A percentile compares a stretch with the other conserved stretches of the same genome.
These are phyloP conservation scores for Paracamarosporium sp. DNA, from an alignment of 2,329 filamentous ascomycete genomes.

Conservation along the genomic window DNA sequence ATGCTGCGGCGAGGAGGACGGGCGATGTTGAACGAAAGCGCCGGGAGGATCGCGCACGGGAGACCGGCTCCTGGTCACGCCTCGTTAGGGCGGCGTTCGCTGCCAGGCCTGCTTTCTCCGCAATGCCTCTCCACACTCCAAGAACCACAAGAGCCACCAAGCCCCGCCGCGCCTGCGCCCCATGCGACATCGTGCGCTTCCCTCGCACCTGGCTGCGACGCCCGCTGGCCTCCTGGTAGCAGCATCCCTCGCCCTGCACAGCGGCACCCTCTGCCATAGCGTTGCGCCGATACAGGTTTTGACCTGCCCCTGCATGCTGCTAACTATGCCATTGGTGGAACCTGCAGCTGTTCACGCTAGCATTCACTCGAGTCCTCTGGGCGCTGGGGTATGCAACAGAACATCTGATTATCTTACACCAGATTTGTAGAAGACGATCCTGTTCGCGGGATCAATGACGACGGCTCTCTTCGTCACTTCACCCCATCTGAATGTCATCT, in stretches of 20 bases:
- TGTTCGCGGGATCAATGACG: neutral
- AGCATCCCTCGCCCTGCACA: neutral
- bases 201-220: neutral
- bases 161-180: neutral
- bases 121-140: conserved; percentile 9
- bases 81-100: neutral
- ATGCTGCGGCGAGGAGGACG: conserved; percentile 6
- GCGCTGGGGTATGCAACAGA: too few relatives aligned
- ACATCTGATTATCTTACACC: too few relatives aligned
- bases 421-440: neutral
- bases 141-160: neutral
- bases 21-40: conserved; percentile 9
- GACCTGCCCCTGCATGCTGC: neutral
- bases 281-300: conserved; percentile 3
- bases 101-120: conserved; percentile 4
- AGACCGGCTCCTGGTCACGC: too few relatives aligned
- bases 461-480: neutral
- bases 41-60: conserved; percentile 7
- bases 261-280: neutral
- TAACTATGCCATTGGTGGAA: neutral
- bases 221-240: neutral
- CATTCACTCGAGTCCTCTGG: neutral
- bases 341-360: neutral
- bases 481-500: neutral
- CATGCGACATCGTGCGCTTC: neutral